These are phyloP conservation scores for Ananas comosus DNA, from an alignment of 176 grass and related monocot genomes.

Conservation along the genomic window DNA sequence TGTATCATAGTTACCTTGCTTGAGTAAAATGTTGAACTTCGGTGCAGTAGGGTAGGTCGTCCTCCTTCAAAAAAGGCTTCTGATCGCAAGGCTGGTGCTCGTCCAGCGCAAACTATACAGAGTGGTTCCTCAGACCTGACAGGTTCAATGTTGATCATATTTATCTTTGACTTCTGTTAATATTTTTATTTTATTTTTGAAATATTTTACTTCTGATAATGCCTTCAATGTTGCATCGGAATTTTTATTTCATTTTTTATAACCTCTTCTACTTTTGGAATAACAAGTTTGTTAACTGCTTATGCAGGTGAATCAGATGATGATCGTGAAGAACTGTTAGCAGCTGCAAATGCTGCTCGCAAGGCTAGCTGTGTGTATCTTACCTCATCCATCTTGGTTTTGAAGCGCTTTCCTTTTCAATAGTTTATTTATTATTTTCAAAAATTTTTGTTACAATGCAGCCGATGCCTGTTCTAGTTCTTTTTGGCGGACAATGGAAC, in stretches of 20 bases:
- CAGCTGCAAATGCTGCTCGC: slow-evolving; percentile 65
- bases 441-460: slow-evolving; percentile 21
- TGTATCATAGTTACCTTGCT: background rate
- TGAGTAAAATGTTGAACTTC: slow-evolving; percentile 2
- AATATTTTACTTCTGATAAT: background rate
- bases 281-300: slow-evolving; percentile 11
- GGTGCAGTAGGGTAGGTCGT: slow-evolving; percentile 53
- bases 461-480: slow-evolving; percentile 51
- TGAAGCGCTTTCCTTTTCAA: slow-evolving; percentile 2
- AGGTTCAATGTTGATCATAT: slow-evolving; percentile 31
- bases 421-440: slow-evolving; percentile 17
- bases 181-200: background rate
- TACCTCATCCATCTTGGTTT: slow-evolving; percentile 12
- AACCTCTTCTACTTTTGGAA: background rate
- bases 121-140: slow-evolving; percentile 29
- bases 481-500: slow-evolving; percentile 97
- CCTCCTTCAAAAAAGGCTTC: slow-evolving; percentile 51
- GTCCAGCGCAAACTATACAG: slow-evolving; percentile 34
- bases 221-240: too few species aligned
- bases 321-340: slow-evolving; percentile 71
- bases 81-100: slow-evolving; percentile 50
- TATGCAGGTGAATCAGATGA: slow-evolving; percentile 64
- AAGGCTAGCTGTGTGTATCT: slow-evolving; percentile 45
- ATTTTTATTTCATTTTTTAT: too few species aligned
- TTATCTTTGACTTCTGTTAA: slow-evolving; percentile 7